These are phyloP conservation scores for Fagopyrum esculentum DNA, from an alignment of 148 eudicot genomes.

Conservation along the genomic window DNA sequence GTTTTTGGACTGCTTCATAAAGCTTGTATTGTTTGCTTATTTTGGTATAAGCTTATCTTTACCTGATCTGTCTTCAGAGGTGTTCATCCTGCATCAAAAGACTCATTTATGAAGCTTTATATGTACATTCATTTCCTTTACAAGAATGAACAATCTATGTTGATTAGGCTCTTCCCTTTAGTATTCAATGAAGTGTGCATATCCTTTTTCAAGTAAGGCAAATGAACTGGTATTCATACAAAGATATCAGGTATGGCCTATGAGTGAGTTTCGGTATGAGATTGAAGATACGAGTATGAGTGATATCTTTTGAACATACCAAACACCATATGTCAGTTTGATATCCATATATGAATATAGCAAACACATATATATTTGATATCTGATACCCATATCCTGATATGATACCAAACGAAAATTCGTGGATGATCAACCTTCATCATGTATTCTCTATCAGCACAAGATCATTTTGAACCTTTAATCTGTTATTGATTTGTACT, in stretches of 20 bases:
- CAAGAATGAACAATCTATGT: neutral
- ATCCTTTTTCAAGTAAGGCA: neutral
- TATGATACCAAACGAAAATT: no score
- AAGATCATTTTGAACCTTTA: neutral
- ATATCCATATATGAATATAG: no score
- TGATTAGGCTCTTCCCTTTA: neutral
- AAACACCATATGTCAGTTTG: no score
- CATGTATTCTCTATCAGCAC: neutral
- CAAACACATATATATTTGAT: no score
- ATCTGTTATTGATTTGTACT: neutral
- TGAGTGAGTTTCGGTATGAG: no score
- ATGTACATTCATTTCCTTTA: neutral
- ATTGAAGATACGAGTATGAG: no score
- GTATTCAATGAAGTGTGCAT: neutral
- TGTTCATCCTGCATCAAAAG: conserved; percentile 1
- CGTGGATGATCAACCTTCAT: neutral
- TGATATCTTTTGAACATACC: no score
- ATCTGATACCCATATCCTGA: no score
- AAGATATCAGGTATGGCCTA: no score
- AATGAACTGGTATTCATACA: no score
- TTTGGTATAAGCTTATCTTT: neutral
- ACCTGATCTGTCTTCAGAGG: neutral
- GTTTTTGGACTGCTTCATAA: neutral
- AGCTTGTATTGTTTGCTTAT: neutral
- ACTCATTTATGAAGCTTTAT: neutral